Evolutionary conservation across 331 rosid genomes (phyloP).

Genomic region (Spiraea crenata): DNA sequence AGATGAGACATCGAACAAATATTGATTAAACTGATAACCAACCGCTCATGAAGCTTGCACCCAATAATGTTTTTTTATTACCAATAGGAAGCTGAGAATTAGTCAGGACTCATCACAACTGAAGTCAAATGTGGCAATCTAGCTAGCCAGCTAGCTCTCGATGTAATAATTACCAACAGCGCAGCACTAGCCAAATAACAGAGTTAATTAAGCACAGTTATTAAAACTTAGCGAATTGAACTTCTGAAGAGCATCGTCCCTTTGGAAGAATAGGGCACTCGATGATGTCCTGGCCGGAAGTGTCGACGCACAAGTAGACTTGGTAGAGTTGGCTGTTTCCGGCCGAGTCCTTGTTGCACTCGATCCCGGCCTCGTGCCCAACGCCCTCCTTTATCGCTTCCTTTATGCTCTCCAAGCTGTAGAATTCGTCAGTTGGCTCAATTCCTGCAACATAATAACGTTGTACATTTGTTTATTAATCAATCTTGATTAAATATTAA

Average conservation of each 20-base stretch:
- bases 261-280: slow-evolving; percentile 51
- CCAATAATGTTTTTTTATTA: too few species aligned
- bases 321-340: slow-evolving; percentile 60
- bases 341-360: slow-evolving; percentile 54
- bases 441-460: slow-evolving; percentile 38
- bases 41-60: too few species aligned
- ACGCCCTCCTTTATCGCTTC: slow-evolving; percentile 48
- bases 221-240: slow-evolving; percentile 64
- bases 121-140: too few species aligned
- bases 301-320: slow-evolving; percentile 59
- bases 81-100: too few species aligned
- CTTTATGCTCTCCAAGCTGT: slow-evolving; percentile 33
- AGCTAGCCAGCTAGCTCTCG: too few species aligned
- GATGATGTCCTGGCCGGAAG: slow-evolving; percentile 48
- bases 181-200: too few species aligned
- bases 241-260: slow-evolving; percentile 35
- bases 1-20: too few species aligned
- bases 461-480: neutral
- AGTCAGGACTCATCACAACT: too few species aligned
- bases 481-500: too few species aligned
- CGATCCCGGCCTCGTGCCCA: slow-evolving; percentile 53
- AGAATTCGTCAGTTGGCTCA: slow-evolving; percentile 53
- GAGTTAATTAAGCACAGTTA: neutral
- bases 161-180: too few species aligned
- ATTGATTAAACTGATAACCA: too few species aligned